A percentile compares a stretch with the other conserved stretches of the same genome.
phyloP scores from a whole-genome alignment of 2,329 filamentous ascomycete genomes.

The Xylariales sp. region DNA sequence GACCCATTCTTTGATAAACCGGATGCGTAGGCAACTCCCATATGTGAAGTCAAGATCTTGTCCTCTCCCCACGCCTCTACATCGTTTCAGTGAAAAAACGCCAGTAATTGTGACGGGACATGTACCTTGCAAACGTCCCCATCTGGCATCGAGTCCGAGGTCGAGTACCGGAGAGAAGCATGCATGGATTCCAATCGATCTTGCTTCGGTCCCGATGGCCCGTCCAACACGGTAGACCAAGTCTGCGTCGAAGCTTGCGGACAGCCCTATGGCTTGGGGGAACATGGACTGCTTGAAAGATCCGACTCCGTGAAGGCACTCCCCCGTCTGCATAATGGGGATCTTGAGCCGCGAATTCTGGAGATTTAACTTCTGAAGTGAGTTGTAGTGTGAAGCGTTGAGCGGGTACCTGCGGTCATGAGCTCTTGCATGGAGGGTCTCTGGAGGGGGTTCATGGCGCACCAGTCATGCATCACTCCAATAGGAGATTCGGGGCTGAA shows the following conservation, averaged over 20 bases:
- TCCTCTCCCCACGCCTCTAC: slow-evolving; percentile 43
- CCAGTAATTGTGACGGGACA: background rate
- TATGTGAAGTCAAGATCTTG: slow-evolving; percentile 37
- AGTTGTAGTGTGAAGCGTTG: slow-evolving; percentile 37
- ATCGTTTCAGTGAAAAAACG: slow-evolving; percentile 4
- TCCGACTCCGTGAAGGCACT: slow-evolving; percentile 40
- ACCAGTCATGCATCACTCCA: slow-evolving; percentile 38
- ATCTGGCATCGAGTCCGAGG: slow-evolving; percentile 37
- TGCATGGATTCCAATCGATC: slow-evolving; percentile 39
- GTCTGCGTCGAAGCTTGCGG: slow-evolving; percentile 36
- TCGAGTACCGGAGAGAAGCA: slow-evolving; percentile 40
- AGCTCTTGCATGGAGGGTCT: background rate
- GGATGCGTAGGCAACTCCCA: slow-evolving; percentile 39
- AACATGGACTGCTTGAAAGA: slow-evolving; percentile 42
- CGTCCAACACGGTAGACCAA: slow-evolving; percentile 36
- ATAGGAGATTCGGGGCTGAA: slow-evolving; percentile 33
- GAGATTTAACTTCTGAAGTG: slow-evolving; percentile 32
- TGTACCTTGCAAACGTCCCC: slow-evolving; percentile 37
- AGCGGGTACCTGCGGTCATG: slow-evolving; percentile 29
- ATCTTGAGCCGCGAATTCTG: slow-evolving; percentile 33
- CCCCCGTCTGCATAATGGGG: slow-evolving; percentile 37
- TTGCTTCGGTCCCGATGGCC: slow-evolving; percentile 37
- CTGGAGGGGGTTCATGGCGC: background rate
- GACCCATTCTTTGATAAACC: slow-evolving; percentile 39
- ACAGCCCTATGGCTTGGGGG: slow-evolving; percentile 35